Percentiles rank a stretch among this genome's conserved stretches.
Conservation (phyloP, 2,329 filamentous ascomycete species). For the Fusarium pilosicola region DNA sequence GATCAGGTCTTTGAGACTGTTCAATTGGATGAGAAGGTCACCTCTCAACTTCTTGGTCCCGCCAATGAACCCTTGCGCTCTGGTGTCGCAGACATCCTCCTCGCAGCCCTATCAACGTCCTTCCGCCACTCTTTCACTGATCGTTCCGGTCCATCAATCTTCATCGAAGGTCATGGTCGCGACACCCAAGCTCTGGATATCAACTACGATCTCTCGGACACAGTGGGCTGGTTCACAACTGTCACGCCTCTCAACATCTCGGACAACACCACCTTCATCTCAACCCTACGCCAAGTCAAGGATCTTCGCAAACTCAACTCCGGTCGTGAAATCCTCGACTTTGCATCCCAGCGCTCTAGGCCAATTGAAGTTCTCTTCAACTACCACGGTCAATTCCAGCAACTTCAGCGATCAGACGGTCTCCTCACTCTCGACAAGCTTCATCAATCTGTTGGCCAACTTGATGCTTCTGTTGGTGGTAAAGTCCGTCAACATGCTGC, state of each 20-base stretch:
- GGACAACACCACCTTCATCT: rapidly evolving
- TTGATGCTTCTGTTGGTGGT: background rate
- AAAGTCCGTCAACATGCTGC: background rate
- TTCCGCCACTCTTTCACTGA: background rate
- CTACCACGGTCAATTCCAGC: background rate
- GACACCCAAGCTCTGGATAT: background rate
- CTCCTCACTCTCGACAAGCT: background rate
- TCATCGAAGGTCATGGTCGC: background rate
- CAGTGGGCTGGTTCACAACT: background rate
- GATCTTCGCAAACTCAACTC: background rate
- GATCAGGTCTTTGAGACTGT: background rate
- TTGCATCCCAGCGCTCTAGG: background rate
- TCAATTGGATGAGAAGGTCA: background rate
- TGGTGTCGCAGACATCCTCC: background rate
- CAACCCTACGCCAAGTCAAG: background rate
- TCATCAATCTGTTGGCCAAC: background rate
- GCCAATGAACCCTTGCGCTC: background rate
- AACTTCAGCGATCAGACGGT: background rate
- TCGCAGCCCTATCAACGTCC: rapidly evolving
- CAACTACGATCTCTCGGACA: background rate
- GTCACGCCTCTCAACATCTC: background rate
- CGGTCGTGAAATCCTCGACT: background rate
- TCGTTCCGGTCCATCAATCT: background rate
- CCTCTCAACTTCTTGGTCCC: background rate
- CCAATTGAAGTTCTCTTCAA: background rate